Base-by-base conservation (phyloP, 1,284 basidiomycete species). In the Puccinia novopanici region DNA sequence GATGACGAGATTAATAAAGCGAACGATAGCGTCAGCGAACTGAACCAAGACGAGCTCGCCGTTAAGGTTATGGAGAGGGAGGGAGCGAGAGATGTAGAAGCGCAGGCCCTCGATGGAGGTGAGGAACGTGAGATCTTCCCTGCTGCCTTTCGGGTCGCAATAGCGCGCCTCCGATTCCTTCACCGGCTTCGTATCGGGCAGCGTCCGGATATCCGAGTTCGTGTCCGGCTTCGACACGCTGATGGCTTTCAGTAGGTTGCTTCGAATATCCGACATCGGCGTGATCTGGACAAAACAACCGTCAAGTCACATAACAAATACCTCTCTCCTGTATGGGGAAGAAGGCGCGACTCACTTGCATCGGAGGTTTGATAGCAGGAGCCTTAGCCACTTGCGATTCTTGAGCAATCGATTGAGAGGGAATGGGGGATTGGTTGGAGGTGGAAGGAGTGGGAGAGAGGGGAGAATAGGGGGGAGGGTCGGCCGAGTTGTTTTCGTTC, bases 211-310 rank as follows among this genome's bases (percentile, higher is more conserved):
- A 24, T 83, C 83, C 10, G 83, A 82, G 24, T 84, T 84, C 0
- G 84, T 83, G 55, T 87, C 87, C 0, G 86, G 86, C 22, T 85
- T 84, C 3, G 86, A 86, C 0, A 86, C 86, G 40, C 86, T 83
- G 59, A 86, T 84, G 19, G 86, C 86, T 13, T 82, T 82, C 50
- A 85, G 82, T 15, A 87, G 85, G 52, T 86, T 85, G 75, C 82
- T 83, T 81, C 83, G 82, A 80, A 86, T 86, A 42, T 84, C 84
- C n/a, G 84, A 83, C 27, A 84, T 81, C 9, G 85, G 85, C 45
- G 85, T 85, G 15, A 84, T 85, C 61, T 83, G 54, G 4, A 34
- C 34, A 4, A 34, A 34, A 34, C 34, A 34, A 34, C 34, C 4
- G 34, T 34, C 34, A 34, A 34, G 1, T 34, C 34, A n/a, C n/a